Percentiles rank a stretch among this genome's conserved stretches.
Evolutionary conservation across 768 basidiomycete genomes (phyloP).

Genomic region (Naganishia antarctica): DNA sequence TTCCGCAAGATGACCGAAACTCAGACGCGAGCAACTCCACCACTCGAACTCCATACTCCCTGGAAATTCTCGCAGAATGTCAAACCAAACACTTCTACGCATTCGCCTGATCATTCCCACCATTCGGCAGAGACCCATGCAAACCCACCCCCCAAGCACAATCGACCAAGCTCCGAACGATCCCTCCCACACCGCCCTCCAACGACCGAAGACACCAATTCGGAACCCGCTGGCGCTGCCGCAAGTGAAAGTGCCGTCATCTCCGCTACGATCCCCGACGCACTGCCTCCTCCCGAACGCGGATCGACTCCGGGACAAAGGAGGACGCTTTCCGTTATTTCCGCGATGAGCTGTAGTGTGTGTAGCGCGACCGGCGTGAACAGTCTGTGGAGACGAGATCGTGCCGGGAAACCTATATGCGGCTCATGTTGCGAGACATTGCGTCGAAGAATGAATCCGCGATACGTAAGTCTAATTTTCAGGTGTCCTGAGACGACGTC

Average conservation of each 20-base stretch:
- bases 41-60: not conserved
- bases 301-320: not conserved
- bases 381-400: constrained; percentile 23
- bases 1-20: not conserved
- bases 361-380: constrained; percentile 29
- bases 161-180: not conserved
- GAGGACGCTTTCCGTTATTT: constrained; percentile 1
- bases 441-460: constrained; percentile 27
- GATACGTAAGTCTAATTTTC: constrained; percentile 16
- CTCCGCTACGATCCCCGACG: not conserved
- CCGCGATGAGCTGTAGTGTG: constrained; percentile 24
- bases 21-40: not conserved
- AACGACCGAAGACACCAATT: too few relatives aligned
- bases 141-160: not conserved
- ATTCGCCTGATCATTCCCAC: not conserved
- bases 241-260: not conserved
- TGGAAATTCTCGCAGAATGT: constrained; percentile 5
- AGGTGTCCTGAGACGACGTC: not conserved
- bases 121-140: not conserved
- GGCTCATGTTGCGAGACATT: constrained; percentile 27
- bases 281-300: not conserved
- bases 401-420: constrained; percentile 25
- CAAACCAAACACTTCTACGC: not conserved
- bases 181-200: not conserved
- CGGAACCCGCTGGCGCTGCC: too few relatives aligned